phyloP scores from a whole-genome alignment of 495 filamentous ascomycete genomes.

The Penicillium longicatenatum region DNA sequence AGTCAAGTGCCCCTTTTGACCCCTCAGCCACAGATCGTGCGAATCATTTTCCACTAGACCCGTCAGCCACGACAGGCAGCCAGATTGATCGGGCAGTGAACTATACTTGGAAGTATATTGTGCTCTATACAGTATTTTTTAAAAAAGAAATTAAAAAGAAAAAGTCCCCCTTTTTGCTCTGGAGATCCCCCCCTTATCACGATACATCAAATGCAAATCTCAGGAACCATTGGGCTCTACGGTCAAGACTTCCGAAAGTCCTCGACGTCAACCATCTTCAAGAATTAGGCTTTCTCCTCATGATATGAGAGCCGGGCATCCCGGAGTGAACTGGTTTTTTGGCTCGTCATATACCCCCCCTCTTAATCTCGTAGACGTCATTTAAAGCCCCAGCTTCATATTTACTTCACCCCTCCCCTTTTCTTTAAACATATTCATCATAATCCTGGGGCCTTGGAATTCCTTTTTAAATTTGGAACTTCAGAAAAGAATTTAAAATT shows the following conservation, averaged over 20 bases:
- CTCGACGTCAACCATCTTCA: conserved; percentile 25
- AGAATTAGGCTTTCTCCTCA: conserved; percentile 18
- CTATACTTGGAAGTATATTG: not conserved
- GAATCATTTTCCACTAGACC: conserved; percentile 13
- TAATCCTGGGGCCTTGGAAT: not conserved
- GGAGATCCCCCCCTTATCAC: not conserved
- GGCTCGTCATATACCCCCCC: conserved; percentile 21
- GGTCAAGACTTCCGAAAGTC: conserved; percentile 20
- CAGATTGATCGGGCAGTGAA: conserved; percentile 10
- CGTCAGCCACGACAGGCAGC: conserved; percentile 25
- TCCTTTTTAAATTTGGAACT: not conserved
- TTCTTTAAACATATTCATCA: not conserved
- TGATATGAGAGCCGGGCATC: conserved; percentile 12
- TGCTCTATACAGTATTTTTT: too few species aligned
- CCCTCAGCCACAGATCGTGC: conserved; percentile 20
- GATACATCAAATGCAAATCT: not conserved
- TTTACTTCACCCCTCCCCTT: conserved; percentile 1
- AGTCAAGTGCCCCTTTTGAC: conserved; percentile 8
- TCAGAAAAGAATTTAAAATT: not conserved
- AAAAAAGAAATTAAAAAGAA: too few species aligned
- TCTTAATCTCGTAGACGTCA: conserved; percentile 27
- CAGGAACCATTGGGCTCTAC: conserved; percentile 1
- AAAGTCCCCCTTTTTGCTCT: not conserved
- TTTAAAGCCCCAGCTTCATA: conserved; percentile 14
- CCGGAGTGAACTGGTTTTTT: conserved; percentile 15